Conservation (phyloP, 139 green algal species). For the Asterochloris erici region DNA sequence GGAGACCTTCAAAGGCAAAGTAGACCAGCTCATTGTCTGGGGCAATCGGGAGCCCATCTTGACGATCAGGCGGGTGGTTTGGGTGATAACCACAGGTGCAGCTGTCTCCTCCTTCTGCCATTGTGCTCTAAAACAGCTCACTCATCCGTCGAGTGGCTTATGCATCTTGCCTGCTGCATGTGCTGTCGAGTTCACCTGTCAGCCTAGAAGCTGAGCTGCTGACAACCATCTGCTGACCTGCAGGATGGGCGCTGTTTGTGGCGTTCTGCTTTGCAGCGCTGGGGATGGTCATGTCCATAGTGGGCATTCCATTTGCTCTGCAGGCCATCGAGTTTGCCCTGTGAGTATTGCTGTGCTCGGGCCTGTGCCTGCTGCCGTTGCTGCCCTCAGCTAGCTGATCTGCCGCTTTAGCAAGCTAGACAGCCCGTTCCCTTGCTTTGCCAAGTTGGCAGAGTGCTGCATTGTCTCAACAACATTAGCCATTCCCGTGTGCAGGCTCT, state of each 20-base stretch:
- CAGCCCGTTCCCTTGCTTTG: too few relatives aligned
- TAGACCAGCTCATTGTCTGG: conserved; percentile 13
- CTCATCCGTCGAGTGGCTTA: too few relatives aligned
- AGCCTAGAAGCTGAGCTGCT: too few relatives aligned
- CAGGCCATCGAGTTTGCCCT: conserved; percentile 10
- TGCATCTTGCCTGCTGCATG: too few relatives aligned
- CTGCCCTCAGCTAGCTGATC: neutral
- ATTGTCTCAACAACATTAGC: neutral
- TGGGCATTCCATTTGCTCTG: conserved; percentile 10
- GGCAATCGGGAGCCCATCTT: conserved; percentile 6
- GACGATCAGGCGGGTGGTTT: conserved; percentile 1
- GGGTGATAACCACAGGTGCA: conserved; percentile 1
- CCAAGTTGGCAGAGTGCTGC: neutral
- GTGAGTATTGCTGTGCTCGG: neutral
- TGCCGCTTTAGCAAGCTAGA: too few relatives aligned
- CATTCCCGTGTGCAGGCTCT: neutral
- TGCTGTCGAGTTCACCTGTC: too few relatives aligned
- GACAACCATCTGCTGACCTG: neutral
- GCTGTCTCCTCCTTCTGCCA: too few relatives aligned
- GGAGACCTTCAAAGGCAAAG: conserved; percentile 33
- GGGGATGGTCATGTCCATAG: conserved; percentile 11
- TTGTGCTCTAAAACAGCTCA: too few relatives aligned
- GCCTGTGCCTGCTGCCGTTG: neutral
- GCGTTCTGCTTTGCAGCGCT: conserved; percentile 4
- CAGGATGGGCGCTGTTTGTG: conserved; percentile 12